Base-by-base conservation (phyloP, 345 rosid species). In the Bruguiera gymnorhiza region DNA sequence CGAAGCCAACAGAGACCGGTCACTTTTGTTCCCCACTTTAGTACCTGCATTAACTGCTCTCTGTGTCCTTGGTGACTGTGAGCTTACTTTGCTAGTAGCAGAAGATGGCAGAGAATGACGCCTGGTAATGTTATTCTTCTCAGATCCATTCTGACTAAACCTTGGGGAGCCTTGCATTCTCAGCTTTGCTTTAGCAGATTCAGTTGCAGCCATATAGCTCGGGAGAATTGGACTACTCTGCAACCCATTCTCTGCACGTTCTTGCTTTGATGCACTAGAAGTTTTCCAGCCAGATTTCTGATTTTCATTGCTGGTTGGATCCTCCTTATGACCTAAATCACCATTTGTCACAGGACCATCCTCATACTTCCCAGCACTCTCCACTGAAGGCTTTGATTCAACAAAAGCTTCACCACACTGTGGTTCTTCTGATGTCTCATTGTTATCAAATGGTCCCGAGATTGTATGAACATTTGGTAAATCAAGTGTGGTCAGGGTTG, bases 181-280 rank as follows among this genome's bases (percentile, higher is more conserved):
- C 55, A 64, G 70, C 50, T 65, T 68, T 10, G 77, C 77, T 43
- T 77, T 77, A 39, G 71, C 77, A 63, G 81, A 77, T 64, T 69
- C 71, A 69, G 81, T 77, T 32, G 71, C 74, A 0, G 81, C 77
- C 81, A 73, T 78, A 67, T 78, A 78, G 63, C 77, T 69, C 6
- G 81, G 77, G 19, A 67, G 2, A 2, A 15, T 53, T 43, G 76
- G 48, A 24, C 66, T 50, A 30, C 52, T 68, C 26, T 43, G 62
- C 11, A 66, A 65, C 23, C 30, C 55, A 9, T 67, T 71, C 46
- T 71, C 80, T 16, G 54, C 24, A 3, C 11, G 57, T 55, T 76
- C 80, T 51, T 66, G 69, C 67, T 71, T 76, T 58, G 27, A 23
- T 23, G 72, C 70, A 32, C 70, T 36, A 34, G 76, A 72, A 59